Evolutionary conservation across 495 filamentous ascomycete species (phyloP), one percentile per base, ranked within the genome.

Genomic region (Sordaria brevicollis): DNA sequence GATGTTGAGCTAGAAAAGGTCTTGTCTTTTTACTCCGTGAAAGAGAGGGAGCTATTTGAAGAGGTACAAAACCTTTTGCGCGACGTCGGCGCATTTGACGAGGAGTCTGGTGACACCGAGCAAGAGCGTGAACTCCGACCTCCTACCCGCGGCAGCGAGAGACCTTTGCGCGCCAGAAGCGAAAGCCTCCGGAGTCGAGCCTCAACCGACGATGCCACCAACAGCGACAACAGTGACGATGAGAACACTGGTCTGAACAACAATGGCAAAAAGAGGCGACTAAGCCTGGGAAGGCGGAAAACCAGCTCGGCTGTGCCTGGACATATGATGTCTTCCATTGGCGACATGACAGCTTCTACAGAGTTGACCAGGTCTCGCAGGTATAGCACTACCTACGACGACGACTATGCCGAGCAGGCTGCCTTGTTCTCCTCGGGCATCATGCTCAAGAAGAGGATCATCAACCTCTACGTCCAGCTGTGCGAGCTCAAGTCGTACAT

Each of bases 401-500:
- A 95, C 72, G 89, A 95, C 73, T 91, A 91, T 74, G 87, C 85
- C 57, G 93, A 96, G 72, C 89, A 93, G 43, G 84, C 85, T 34
- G 83, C 85, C 33, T 80, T 97, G 3, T 95, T 91, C 75, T 93
- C 94, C 71, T 86, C 89, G 35, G 92, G 90, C 15, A 88, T 97
- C 71, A 93, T 91, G 71, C 79, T 98, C 74, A 98, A 98, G 83
- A 97, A 96, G 81, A 87, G 93, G 37, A 89, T 91, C 65, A 87
- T 96, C 69, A 91, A 89, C 74, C 81, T 92, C 66, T 99, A 97
- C 74, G 96, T 98, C 67, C 90, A 91, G 69, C 81, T 98, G n/a
- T 97, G 95, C 81, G 95, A 97, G 73, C 86, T 99, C 69, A 93
- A 96, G 77, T 97, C 94, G 15, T 99, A 94, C 77, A 88, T 95